Percentiles rank a stretch among this genome's conserved stretches.
Conservation (phyloP, 768 basidiomycete genomes). For the Hygrocybe coccinea region DNA sequence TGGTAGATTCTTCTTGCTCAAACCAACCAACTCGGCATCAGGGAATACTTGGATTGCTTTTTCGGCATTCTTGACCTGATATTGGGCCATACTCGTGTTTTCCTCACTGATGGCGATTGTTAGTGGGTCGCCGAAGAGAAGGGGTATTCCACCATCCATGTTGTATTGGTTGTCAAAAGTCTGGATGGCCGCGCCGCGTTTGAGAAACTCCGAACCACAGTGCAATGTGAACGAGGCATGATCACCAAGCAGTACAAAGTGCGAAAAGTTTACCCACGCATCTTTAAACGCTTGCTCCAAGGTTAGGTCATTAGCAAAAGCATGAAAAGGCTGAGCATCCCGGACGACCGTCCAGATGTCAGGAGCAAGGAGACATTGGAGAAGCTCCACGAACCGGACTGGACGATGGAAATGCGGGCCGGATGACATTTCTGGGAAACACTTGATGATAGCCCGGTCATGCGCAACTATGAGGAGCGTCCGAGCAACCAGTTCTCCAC, state of each 20-base stretch:
- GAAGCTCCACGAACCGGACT: not conserved
- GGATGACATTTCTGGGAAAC: not conserved
- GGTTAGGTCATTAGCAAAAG: not conserved
- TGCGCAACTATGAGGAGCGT: conserved; percentile 1
- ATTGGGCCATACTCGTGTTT: conserved; percentile 1
- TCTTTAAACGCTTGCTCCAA: not conserved
- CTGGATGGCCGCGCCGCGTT: conserved; percentile 1
- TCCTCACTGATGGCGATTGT: not conserved
- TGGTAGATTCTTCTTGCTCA: not conserved
- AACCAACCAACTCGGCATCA: not conserved
- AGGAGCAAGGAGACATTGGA: not conserved
- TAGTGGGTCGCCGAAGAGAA: conserved; percentile 1
- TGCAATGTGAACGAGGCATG: not conserved
- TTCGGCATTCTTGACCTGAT: not conserved
- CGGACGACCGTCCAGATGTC: conserved; percentile 4
- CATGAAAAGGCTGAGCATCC: conserved; percentile 1
- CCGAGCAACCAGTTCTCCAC: conserved; percentile 6
- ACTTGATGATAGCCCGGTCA: not conserved
- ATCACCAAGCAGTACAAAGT: conserved; percentile 3
- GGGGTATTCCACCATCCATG: conserved; percentile 4
- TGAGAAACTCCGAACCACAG: conserved; percentile 2
- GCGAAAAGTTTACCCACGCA: conserved; percentile 4
- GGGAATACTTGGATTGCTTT: not conserved
- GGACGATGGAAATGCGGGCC: not conserved
- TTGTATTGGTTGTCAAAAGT: not conserved